These are phyloP conservation scores for Harrya chromipes DNA, from an alignment of 768 basidiomycete genomes.

Conservation along the genomic window DNA sequence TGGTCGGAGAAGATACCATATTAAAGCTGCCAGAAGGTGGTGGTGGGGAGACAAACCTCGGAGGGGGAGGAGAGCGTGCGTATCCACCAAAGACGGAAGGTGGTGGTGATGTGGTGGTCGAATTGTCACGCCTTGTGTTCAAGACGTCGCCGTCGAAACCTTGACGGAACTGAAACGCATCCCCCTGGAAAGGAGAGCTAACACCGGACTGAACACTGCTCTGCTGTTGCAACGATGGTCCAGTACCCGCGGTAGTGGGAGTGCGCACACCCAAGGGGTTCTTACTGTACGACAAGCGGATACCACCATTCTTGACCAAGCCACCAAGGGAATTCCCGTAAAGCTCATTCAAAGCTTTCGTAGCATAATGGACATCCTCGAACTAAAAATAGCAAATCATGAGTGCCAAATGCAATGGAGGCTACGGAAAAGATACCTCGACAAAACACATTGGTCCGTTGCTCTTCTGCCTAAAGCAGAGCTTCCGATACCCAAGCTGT, in stretches of 20 bases:
- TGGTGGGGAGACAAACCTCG: conserved; percentile 34
- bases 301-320: conserved; percentile 92
- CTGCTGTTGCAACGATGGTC: conserved; percentile 29
- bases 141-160: conserved; percentile 25
- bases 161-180: conserved; percentile 30
- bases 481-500: conserved; percentile 82
- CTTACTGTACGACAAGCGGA: conserved; percentile 96
- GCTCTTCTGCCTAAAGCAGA: conserved; percentile 94
- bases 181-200: conserved; percentile 28
- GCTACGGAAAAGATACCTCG: conserved; percentile 54
- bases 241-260: conserved; percentile 52
- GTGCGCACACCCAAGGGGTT: conserved; percentile 94
- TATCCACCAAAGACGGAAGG: conserved; percentile 27
- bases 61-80: conserved; percentile 33
- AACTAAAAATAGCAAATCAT: conserved; percentile 50
- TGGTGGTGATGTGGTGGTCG: conserved; percentile 22
- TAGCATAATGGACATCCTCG: conserved; percentile 82
- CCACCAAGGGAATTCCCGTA: conserved; percentile 92
- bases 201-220: conserved; percentile 15
- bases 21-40: conserved; percentile 30
- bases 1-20: conserved; percentile 25
- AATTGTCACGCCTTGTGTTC: conserved; percentile 25
- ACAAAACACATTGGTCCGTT: conserved; percentile 99
- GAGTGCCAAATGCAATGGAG: neutral
- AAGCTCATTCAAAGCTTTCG: conserved; percentile 83